Evolutionary conservation across 306 rosid species (phyloP).

Genomic region (Quercus alba): DNA sequence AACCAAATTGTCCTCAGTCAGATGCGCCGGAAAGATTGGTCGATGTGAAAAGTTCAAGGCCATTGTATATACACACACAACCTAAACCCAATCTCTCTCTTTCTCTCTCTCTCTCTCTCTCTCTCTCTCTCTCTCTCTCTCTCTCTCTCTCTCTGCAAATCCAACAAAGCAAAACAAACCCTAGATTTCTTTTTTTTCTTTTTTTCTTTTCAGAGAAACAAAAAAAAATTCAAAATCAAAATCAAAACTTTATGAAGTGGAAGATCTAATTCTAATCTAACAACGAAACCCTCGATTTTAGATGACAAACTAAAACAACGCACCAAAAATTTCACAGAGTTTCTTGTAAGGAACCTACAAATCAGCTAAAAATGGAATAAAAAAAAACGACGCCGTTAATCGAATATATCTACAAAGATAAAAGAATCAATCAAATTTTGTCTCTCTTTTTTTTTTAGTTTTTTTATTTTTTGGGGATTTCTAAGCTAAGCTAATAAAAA

Average conservation of each 20-base stretch:
- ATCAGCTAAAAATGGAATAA: conserved; percentile 33
- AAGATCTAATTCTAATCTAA: conserved; percentile 35
- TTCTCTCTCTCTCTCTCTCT: background rate
- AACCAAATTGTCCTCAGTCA: conserved; percentile 46
- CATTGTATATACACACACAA: conserved; percentile 22
- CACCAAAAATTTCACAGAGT: conserved; percentile 90
- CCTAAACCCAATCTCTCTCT: conserved; percentile 20
- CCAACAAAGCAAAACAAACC: background rate
- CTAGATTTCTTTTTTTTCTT: conserved; percentile 8
- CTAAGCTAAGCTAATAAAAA: conserved; percentile 22
- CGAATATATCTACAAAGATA: conserved; percentile 38
- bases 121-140: background rate
- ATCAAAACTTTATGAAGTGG: background rate
- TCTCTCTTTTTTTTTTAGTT: background rate
- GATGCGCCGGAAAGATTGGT: conserved; percentile 36
- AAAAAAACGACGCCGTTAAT: conserved; percentile 15
- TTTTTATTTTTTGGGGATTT: conserved; percentile 5
- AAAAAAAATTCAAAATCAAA: background rate
- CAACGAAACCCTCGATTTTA: conserved; percentile 87
- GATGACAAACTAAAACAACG: conserved; percentile 94
- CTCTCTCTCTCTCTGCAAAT: background rate
- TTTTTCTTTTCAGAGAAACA: background rate
- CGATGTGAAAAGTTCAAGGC: conserved; percentile 56
- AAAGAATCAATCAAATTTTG: conserved; percentile 21
- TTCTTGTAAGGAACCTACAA: conserved; percentile 48